A percentile compares a stretch with the other conserved stretches of the same genome.
Conservation (phyloP, 768 basidiomycete species). For the Boletus rufocinnamomeus region DNA sequence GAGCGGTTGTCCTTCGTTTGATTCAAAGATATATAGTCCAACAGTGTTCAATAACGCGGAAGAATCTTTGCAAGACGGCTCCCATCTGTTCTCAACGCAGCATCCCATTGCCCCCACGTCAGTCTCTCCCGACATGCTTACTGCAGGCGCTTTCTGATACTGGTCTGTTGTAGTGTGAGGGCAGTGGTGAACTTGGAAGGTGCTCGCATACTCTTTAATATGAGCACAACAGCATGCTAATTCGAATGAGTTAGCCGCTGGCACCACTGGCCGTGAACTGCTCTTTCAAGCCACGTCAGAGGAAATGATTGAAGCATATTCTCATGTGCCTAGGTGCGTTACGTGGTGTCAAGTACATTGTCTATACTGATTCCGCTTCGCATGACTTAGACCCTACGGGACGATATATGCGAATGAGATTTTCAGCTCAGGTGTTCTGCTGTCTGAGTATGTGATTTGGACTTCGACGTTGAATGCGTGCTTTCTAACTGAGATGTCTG, state of each 20-base stretch:
- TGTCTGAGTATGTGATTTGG: slow-evolving; percentile 72
- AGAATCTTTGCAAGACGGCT: slow-evolving; percentile 93
- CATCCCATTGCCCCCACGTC: slow-evolving; percentile 73
- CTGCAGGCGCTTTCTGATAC: slow-evolving; percentile 1
- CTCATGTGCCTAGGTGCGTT: slow-evolving; percentile 71
- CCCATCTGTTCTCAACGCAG: slow-evolving; percentile 91
- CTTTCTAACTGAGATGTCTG: slow-evolving; percentile 8
- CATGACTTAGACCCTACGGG: slow-evolving; percentile 69
- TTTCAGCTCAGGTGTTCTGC: slow-evolving; percentile 86
- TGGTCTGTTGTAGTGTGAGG: slow-evolving; percentile 57
- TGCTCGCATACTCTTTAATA: slow-evolving; percentile 24
- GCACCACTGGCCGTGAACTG: slow-evolving; percentile 82
- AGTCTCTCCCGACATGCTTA: slow-evolving; percentile 27
- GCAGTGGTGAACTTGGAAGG: slow-evolving; percentile 92
- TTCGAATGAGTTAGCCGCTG: slow-evolving; percentile 59
- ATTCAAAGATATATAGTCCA: neutral
- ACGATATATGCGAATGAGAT: slow-evolving; percentile 90
- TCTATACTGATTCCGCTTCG: neutral
- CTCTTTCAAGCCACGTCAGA: slow-evolving; percentile 96
- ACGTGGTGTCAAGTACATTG: neutral
- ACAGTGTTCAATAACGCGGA: slow-evolving; percentile 95
- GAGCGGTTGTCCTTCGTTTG: neutral
- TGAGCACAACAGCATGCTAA: slow-evolving; percentile 5
- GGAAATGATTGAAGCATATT: slow-evolving; percentile 92
- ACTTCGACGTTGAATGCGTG: slow-evolving; percentile 2